These are phyloP conservation scores for Vaccinium macrocarpon DNA, from an alignment of 148 eudicot genomes.

Conservation along the genomic window DNA sequence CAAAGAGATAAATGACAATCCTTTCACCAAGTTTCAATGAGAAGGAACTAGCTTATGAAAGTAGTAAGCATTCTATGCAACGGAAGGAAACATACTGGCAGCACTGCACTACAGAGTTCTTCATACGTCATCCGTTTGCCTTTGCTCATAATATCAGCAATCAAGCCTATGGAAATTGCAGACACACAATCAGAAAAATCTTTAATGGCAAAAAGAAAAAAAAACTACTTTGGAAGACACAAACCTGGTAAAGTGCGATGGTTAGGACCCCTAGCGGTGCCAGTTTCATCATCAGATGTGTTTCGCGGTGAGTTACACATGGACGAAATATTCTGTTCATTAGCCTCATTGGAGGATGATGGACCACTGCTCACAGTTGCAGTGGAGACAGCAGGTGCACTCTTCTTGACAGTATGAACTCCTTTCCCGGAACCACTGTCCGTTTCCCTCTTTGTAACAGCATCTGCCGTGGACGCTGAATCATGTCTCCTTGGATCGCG, in stretches of 20 bases:
- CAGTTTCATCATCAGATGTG: constrained; percentile 58
- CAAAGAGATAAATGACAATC: background rate
- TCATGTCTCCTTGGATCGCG: constrained; percentile 47
- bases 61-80: constrained; percentile 2
- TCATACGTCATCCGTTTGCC: constrained; percentile 86
- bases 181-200: background rate
- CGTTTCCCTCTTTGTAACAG: constrained; percentile 42
- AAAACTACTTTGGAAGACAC: background rate
- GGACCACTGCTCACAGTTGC: constrained; percentile 45
- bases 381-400: constrained; percentile 33
- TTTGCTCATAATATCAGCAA: constrained; percentile 91
- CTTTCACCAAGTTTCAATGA: background rate
- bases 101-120: constrained; percentile 85
- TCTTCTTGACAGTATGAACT: constrained; percentile 38
- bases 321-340: constrained; percentile 43
- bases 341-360: constrained; percentile 52
- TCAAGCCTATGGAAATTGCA: constrained; percentile 49
- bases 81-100: constrained; percentile 61
- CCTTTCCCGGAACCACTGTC: constrained; percentile 38
- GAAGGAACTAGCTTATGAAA: constrained; percentile 3
- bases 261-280: constrained; percentile 34
- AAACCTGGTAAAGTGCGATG: constrained; percentile 93
- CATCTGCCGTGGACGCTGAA: constrained; percentile 42
- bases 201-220: background rate
- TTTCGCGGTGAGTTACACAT: constrained; percentile 40